phyloP scores from a whole-genome alignment of 495 filamentous ascomycete species.

The Hyaloscypha variabilis region DNA sequence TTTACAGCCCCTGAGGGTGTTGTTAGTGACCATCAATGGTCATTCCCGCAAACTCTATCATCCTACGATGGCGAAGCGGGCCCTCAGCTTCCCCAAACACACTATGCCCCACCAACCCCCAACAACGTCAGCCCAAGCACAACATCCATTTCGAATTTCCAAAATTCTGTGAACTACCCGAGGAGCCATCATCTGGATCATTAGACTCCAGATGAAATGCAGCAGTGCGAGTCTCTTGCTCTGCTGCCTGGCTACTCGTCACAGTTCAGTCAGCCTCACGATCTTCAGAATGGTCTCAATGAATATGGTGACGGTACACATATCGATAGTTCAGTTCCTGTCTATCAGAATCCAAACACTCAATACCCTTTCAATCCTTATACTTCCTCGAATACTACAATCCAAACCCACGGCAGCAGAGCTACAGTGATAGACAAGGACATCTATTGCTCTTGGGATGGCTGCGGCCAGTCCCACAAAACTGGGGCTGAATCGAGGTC shows the following conservation, averaged over 20 bases:
- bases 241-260: slow-evolving; percentile 2
- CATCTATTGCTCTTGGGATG: background rate
- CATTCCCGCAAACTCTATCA: slow-evolving; percentile 1
- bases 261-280: slow-evolving; percentile 2
- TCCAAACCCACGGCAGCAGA: background rate
- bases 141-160: slow-evolving; percentile 1
- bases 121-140: background rate
- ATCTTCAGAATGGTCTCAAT: background rate
- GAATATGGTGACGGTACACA: background rate
- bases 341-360: background rate
- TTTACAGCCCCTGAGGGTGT: background rate
- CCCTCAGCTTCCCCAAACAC: background rate
- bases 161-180: background rate
- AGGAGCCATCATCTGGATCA: background rate
- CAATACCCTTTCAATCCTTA: slow-evolving; percentile 3
- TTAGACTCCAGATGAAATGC: slow-evolving; percentile 6
- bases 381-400: slow-evolving; percentile 1
- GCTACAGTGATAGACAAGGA: background rate
- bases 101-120: slow-evolving; percentile 1
- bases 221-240: background rate
- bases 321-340: slow-evolving; percentile 1
- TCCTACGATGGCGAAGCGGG: background rate
- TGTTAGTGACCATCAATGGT: background rate
- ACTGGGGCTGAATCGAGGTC: background rate
- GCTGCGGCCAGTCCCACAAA: background rate